These are phyloP conservation scores for Coemansia sp. DNA, from an alignment of 192 early-diverging fungal species.

Conservation along the genomic window DNA sequence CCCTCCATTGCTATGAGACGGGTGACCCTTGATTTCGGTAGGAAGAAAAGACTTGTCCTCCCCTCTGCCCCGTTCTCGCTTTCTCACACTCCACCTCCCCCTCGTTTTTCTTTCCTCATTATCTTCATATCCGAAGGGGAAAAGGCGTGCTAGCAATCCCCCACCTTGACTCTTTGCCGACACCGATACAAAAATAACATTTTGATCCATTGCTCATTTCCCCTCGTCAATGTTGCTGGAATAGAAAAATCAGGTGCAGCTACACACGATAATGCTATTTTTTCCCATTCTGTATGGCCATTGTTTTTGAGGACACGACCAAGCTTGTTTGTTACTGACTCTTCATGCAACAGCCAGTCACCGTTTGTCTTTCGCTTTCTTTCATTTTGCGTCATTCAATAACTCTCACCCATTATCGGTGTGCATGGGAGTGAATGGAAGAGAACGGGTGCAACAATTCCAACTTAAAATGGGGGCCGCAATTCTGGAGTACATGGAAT, in stretches of 20 bases:
- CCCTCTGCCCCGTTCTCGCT: background rate
- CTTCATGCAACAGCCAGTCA: background rate
- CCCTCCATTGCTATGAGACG: slow-evolving; percentile 1
- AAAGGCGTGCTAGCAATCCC: background rate
- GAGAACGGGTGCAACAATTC: background rate
- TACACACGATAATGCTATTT: background rate
- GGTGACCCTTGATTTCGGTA: slow-evolving; percentile 12
- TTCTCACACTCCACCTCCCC: background rate
- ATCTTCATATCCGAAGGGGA: no score
- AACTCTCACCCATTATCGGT: background rate
- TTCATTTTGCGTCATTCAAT: background rate
- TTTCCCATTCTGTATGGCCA: background rate
- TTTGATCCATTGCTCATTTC: background rate
- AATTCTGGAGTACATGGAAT: background rate
- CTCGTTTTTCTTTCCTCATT: background rate
- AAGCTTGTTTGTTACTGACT: background rate
- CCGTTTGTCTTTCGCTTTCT: background rate
- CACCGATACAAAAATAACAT: background rate
- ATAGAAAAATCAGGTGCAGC: background rate
- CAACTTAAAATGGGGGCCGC: background rate
- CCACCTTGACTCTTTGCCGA: background rate
- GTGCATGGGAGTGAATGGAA: background rate
- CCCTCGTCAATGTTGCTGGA: background rate
- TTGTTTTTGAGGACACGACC: background rate
- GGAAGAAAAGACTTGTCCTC: background rate